A percentile compares a stretch with the other conserved stretches of the same genome.
Evolutionary conservation across 768 basidiomycete species (phyloP).

Genomic region (Xerocomus spinulosus): DNA sequence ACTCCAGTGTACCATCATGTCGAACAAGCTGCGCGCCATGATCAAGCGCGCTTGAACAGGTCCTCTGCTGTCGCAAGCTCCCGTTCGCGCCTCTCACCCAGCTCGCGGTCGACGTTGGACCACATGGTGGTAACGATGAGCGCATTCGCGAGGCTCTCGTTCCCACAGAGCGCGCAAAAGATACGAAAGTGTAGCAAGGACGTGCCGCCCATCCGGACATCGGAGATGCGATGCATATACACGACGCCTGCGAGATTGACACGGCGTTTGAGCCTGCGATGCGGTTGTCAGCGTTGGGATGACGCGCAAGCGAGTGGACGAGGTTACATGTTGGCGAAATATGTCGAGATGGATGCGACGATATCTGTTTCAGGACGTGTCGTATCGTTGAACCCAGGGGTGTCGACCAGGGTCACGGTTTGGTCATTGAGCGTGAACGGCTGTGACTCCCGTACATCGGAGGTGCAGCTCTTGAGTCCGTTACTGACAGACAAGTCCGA

Average conservation of each 20-base stretch:
- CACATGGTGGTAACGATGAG: constrained; percentile 53
- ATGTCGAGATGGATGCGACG: constrained; percentile 43
- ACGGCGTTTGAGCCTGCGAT: constrained; percentile 26
- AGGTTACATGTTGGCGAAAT: constrained; percentile 29
- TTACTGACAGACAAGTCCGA: constrained; percentile 42
- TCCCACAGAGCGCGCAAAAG: constrained; percentile 51
- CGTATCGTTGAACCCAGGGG: constrained; percentile 59
- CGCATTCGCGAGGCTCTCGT: constrained; percentile 42
- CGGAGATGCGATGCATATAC: constrained; percentile 52
- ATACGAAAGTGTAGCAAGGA: constrained; percentile 46
- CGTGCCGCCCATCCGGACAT: constrained; percentile 45
- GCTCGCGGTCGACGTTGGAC: constrained; percentile 35
- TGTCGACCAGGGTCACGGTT: constrained; percentile 49
- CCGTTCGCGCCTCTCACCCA: constrained; percentile 39
- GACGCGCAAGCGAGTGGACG: neutral
- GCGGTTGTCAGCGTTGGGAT: neutral
- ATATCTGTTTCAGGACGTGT: constrained; percentile 44
- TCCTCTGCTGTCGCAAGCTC: constrained; percentile 38
- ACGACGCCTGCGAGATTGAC: constrained; percentile 44
- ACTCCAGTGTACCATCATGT: constrained; percentile 37
- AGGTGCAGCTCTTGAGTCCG: constrained; percentile 48
- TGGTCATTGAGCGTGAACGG: constrained; percentile 43
- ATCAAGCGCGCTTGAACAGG: constrained; percentile 50
- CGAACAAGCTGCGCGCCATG: constrained; percentile 43
- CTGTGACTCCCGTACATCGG: constrained; percentile 36